Conservation (phyloP, 805 yeast genomes). For the Metschnikowia henanensis region DNA sequence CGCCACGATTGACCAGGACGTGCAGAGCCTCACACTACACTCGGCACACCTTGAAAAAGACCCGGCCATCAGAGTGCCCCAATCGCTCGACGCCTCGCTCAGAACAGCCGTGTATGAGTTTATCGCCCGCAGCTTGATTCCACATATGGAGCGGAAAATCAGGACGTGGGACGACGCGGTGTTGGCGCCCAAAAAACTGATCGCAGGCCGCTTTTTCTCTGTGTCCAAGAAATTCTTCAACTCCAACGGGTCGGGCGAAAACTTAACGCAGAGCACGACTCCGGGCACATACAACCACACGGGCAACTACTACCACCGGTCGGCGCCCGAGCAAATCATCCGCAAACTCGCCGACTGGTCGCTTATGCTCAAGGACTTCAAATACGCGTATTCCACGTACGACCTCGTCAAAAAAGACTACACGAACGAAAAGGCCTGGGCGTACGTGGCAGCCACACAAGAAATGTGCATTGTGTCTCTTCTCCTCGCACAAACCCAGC, state of each 20-base stretch:
- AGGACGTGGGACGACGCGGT: constrained; percentile 83
- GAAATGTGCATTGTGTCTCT: constrained; percentile 82
- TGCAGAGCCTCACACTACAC: constrained; percentile 37
- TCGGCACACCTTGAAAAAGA: constrained; percentile 1
- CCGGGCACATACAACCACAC: constrained; percentile 45
- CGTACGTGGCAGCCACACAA: constrained; percentile 74
- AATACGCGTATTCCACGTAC: constrained; percentile 78
- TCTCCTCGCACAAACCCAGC: constrained; percentile 55
- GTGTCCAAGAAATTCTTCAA: constrained; percentile 60
- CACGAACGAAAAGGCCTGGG: constrained; percentile 76
- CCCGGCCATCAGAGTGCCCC: constrained; percentile 27
- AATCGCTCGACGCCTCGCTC: constrained; percentile 40
- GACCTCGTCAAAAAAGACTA: constrained; percentile 81
- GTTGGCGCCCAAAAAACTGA: constrained; percentile 71
- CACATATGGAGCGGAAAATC: constrained; percentile 85
- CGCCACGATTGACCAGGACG: constrained; percentile 51
- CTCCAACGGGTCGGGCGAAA: constrained; percentile 24
- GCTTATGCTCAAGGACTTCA: constrained; percentile 86
- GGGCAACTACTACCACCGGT: constrained; percentile 59
- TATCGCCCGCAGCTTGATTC: constrained; percentile 54
- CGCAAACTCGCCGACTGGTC: constrained; percentile 92
- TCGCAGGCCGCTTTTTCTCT: constrained; percentile 70
- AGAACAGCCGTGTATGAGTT: constrained; percentile 45
- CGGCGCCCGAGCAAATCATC: constrained; percentile 68
- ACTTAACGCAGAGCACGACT: constrained; percentile 9